A percentile compares a stretch with the other conserved stretches of the same genome.
Conservation (phyloP, 768 basidiomycete genomes). For the Cyclocybe aegerita region DNA sequence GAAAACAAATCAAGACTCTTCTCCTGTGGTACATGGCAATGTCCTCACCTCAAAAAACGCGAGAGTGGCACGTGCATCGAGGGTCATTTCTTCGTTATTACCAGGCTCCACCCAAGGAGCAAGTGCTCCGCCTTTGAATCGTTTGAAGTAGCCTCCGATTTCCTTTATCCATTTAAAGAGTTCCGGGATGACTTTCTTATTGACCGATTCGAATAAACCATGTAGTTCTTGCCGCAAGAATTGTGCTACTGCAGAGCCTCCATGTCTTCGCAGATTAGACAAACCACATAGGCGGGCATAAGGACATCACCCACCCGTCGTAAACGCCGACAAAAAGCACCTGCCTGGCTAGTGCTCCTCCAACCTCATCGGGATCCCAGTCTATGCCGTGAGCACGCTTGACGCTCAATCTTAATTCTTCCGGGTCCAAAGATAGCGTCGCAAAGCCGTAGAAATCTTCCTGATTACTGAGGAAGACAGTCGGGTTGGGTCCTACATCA, state of each 20-base stretch:
- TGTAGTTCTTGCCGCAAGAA: conserved; percentile 86
- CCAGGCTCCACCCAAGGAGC: conserved; percentile 59
- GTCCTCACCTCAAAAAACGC: conserved; percentile 80
- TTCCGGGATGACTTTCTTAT: conserved; percentile 72
- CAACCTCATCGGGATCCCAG: conserved; percentile 66
- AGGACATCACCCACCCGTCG: conserved; percentile 66
- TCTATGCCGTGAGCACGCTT: conserved; percentile 61
- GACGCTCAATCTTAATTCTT: conserved; percentile 67
- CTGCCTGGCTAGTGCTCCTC: conserved; percentile 64
- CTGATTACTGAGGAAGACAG: conserved; percentile 60
- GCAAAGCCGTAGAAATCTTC: conserved; percentile 85
- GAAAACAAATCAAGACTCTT: conserved; percentile 5
- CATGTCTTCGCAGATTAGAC: conserved; percentile 57
- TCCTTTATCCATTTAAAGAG: conserved; percentile 75
- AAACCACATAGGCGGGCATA: not conserved
- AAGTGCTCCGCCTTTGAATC: conserved; percentile 81
- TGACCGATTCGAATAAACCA: conserved; percentile 75
- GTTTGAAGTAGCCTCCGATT: conserved; percentile 87
- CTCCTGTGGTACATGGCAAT: not conserved
- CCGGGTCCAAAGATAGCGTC: conserved; percentile 71
- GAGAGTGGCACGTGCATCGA: conserved; percentile 84
- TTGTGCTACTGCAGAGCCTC: conserved; percentile 87
- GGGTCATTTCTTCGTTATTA: conserved; percentile 47
- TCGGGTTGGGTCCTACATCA: conserved; percentile 7
- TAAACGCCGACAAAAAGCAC: conserved; percentile 88